Evolutionary conservation across 2,329 filamentous ascomycete genomes (phyloP).

Genomic region (Botryotinia calthae): DNA sequence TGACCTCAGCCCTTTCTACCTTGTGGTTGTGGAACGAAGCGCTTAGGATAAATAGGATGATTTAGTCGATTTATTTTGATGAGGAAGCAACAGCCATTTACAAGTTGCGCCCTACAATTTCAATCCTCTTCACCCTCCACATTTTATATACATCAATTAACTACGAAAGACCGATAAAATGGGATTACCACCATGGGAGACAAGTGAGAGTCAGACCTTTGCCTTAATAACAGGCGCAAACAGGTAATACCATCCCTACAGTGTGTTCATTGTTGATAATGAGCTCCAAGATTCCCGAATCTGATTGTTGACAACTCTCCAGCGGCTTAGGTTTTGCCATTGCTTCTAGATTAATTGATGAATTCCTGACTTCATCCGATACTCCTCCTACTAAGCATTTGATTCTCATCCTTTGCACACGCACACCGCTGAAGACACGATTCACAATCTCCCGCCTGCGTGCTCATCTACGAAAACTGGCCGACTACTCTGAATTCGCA

Average conservation of each 20-base stretch:
- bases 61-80: neutral
- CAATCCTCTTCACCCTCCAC: neutral
- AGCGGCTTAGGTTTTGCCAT: slow-evolving; percentile 87
- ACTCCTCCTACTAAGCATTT: slow-evolving; percentile 67
- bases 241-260: slow-evolving; percentile 56
- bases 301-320: slow-evolving; percentile 36
- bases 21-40: neutral
- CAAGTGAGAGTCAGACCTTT: slow-evolving; percentile 49
- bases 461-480: slow-evolving; percentile 54
- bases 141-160: neutral
- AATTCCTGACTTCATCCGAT: slow-evolving; percentile 71
- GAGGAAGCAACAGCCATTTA: neutral
- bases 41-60: slow-evolving; percentile 1
- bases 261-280: neutral
- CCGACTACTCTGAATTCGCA: slow-evolving; percentile 49
- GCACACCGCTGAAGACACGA: slow-evolving; percentile 68
- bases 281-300: neutral
- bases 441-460: slow-evolving; percentile 67
- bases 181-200: slow-evolving; percentile 40
- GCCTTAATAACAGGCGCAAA: slow-evolving; percentile 83
- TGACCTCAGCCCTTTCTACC: neutral
- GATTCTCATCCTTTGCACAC: slow-evolving; percentile 79
- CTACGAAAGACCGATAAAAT: slow-evolving; percentile 25
- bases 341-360: slow-evolving; percentile 81
- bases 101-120: neutral